Evolutionary conservation across 495 filamentous ascomycete species (phyloP).

Genomic region (Penicillium coprophilum): DNA sequence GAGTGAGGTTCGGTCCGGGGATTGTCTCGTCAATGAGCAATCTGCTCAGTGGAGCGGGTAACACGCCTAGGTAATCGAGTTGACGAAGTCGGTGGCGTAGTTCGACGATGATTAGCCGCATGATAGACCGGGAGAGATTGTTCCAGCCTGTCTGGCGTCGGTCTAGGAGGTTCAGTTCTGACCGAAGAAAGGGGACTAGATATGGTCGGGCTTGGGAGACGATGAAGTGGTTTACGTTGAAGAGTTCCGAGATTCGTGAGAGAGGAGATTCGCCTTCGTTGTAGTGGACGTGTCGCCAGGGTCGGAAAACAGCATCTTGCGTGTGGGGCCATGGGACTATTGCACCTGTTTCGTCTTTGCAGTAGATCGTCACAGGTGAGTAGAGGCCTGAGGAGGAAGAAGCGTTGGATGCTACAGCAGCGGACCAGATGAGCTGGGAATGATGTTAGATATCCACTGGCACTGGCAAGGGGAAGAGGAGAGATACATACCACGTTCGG

Average conservation of each 20-base stretch:
- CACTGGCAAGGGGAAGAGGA: not conserved
- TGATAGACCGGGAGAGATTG: constrained; percentile 60
- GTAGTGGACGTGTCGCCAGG: constrained; percentile 67
- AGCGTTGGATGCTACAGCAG: constrained; percentile 87
- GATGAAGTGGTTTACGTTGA: constrained; percentile 98
- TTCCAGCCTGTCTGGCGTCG: constrained; percentile 58
- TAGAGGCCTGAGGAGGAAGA: constrained; percentile 62
- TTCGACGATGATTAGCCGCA: constrained; percentile 70
- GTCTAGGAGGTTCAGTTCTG: constrained; percentile 75
- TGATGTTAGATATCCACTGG: not conserved
- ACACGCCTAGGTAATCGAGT: constrained; percentile 70
- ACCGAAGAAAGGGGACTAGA: constrained; percentile 82
- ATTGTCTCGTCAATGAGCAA: constrained; percentile 87
- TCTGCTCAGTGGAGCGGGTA: constrained; percentile 67
- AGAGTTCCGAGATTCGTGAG: constrained; percentile 80
- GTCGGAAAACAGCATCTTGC: constrained; percentile 63
- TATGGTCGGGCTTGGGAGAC: constrained; percentile 95
- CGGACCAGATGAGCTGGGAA: constrained; percentile 80
- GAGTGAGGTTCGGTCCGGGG: constrained; percentile 74
- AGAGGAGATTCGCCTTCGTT: constrained; percentile 78
- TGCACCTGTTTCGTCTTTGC: constrained; percentile 75
- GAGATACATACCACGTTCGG: constrained; percentile 77
- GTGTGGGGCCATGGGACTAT: constrained; percentile 78
- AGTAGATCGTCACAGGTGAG: constrained; percentile 68
- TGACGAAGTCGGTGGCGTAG: constrained; percentile 79